These are phyloP conservation scores for Tritrichomonas musculus DNA, from an alignment of 208 protist species.

Conservation along the genomic window DNA sequence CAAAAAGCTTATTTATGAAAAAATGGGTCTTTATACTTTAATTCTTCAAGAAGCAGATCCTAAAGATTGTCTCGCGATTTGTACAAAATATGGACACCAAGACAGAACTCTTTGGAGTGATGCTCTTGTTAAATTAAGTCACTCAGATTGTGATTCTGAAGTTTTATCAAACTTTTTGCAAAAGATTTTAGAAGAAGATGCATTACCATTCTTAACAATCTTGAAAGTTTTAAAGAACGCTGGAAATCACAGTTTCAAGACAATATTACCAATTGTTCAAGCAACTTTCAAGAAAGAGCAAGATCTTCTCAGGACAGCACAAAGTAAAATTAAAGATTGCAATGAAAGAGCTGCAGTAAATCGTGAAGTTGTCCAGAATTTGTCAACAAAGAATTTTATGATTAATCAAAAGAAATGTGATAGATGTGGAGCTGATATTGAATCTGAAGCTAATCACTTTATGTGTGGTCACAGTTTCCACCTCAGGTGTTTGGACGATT, in stretches of 20 bases:
- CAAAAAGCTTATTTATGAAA: not conserved
- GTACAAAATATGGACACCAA: not conserved
- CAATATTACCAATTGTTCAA: not conserved
- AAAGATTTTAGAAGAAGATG: not conserved
- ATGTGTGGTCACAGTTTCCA: not conserved
- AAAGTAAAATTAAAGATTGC: not conserved
- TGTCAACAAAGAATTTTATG: not conserved
- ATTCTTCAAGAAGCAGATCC: not conserved
- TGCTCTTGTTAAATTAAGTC: not conserved
- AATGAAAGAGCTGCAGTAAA: not conserved
- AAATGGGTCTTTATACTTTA: not conserved
- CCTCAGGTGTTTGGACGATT: not conserved
- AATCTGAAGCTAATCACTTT: not conserved
- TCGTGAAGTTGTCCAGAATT: not conserved
- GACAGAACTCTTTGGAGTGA: not conserved
- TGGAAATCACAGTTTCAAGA: not conserved
- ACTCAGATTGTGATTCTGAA: not conserved
- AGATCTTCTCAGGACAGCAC: not conserved
- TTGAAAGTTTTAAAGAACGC: not conserved
- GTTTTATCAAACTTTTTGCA: not conserved
- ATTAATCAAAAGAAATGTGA: not conserved
- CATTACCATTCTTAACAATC: slow-evolving; percentile 16
- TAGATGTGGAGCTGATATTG: not conserved
- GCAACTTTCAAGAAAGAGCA: not conserved
- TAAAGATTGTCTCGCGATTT: not conserved